Evolutionary conservation across 2,329 filamentous ascomycete genomes (phyloP).

Genomic region (Esteya vermicola): DNA sequence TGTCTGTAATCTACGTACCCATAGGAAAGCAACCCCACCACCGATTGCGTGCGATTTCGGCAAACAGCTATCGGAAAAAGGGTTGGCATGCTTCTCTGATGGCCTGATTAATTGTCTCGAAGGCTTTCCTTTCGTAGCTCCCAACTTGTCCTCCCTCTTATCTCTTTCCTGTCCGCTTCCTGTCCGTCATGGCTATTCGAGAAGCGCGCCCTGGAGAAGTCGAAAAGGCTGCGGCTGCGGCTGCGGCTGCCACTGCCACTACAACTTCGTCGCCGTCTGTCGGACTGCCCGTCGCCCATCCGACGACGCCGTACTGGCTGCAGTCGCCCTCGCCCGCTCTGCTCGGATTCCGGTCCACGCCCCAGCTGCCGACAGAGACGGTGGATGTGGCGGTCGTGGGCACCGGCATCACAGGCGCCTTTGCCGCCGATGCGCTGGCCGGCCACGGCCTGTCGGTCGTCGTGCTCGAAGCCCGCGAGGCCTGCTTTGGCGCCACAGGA

Average conservation of each 20-base stretch:
- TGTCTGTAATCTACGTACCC: no score
- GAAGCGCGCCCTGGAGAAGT: conserved; percentile 14
- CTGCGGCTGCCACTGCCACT: neutral
- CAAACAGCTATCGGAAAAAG: no score
- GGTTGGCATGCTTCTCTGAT: no score
- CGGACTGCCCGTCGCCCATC: conserved; percentile 44
- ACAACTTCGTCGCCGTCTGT: conserved; percentile 13
- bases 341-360: conserved; percentile 53
- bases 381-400: conserved; percentile 61
- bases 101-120: no score
- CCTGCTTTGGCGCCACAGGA: conserved; percentile 74
- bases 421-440: conserved; percentile 50
- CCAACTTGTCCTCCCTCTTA: neutral
- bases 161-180: neutral
- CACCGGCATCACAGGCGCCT: conserved; percentile 63
- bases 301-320: conserved; percentile 62
- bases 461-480: conserved; percentile 65
- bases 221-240: conserved; percentile 13
- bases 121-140: no score
- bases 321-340: conserved; percentile 49
- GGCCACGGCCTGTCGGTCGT: conserved; percentile 37
- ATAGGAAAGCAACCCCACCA: no score
- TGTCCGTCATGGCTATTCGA: conserved; percentile 11
- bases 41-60: no score
- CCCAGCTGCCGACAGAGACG: conserved; percentile 41